phyloP scores from a whole-genome alignment of 306 rosid genomes.

The Casuarina cunninghamiana region DNA sequence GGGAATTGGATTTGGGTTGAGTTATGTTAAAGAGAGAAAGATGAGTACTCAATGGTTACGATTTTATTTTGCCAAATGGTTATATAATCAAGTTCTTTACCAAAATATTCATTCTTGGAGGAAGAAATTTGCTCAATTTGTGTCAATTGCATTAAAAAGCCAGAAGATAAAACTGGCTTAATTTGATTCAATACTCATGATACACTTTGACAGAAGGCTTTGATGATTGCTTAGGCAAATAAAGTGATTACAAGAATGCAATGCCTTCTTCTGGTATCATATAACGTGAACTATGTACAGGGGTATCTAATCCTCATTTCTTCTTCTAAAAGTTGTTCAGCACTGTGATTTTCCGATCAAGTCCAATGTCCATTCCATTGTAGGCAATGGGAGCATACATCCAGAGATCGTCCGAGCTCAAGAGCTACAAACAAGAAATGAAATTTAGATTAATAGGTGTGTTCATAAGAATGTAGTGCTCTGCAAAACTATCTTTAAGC shows the following conservation, averaged over 20 bases:
- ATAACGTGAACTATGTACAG: not conserved
- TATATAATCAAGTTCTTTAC: too few relatives aligned
- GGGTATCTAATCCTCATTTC: not conserved
- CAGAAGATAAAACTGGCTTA: not conserved
- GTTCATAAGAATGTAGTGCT: not conserved
- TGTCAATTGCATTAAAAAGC: not conserved
- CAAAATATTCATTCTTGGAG: too few relatives aligned
- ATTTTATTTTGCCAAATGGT: too few relatives aligned
- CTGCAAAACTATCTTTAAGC: not conserved
- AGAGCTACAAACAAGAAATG: conserved; percentile 51
- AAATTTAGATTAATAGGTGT: not conserved
- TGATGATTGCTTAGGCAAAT: not conserved
- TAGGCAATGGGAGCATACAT: conserved; percentile 94
- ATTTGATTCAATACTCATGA: not conserved
- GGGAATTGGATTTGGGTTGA: too few relatives aligned
- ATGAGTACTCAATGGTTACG: too few relatives aligned
- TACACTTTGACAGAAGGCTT: not conserved
- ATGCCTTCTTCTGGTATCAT: not conserved
- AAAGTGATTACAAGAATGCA: not conserved
- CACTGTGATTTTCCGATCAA: conserved; percentile 42
- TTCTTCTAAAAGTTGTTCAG: conserved; percentile 37
- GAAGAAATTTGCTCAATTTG: too few relatives aligned
- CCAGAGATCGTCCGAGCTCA: conserved; percentile 90
- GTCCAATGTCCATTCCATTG: conserved; percentile 84
- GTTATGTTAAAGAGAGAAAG: too few relatives aligned